Percentiles rank a stretch among this genome's conserved stretches.
These are phyloP conservation scores for Glomus cerebriforme DNA, from an alignment of 192 early-diverging fungal species.

Conservation along the genomic window DNA sequence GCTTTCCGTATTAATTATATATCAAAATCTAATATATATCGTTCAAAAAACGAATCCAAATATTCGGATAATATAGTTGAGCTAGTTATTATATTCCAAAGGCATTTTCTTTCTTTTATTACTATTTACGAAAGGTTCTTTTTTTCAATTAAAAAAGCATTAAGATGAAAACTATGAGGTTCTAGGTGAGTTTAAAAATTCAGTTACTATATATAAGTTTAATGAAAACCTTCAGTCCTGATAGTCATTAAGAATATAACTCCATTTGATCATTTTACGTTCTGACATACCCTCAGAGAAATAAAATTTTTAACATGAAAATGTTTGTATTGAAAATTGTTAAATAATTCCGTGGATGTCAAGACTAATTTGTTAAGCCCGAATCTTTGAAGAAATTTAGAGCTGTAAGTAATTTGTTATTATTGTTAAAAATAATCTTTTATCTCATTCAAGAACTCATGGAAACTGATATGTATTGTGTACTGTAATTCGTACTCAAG, in stretches of 20 bases:
- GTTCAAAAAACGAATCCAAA: no score
- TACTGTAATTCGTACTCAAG: constrained; percentile 95
- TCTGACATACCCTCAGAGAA: constrained; percentile 79
- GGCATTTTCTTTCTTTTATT: no score
- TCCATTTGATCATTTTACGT: constrained; percentile 84
- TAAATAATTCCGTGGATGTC: no score
- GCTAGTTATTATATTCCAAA: no score
- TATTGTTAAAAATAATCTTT: constrained; percentile 28
- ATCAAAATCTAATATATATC: no score
- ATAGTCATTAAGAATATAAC: constrained; percentile 93
- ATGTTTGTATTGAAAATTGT: constrained; percentile 47
- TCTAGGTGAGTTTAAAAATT: constrained; percentile 64
- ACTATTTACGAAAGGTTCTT: no score
- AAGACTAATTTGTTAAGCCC: constrained; percentile 68
- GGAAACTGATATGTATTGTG: constrained; percentile 99
- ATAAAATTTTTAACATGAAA: constrained; percentile 88
- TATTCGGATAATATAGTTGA: no score
- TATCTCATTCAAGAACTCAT: constrained; percentile 98
- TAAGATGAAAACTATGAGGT: constrained; percentile 73
- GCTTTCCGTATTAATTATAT: no score
- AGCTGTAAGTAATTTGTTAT: constrained; percentile 61
- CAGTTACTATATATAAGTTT: neutral
- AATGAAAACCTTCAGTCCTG: constrained; percentile 55
- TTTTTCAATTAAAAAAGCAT: neutral
- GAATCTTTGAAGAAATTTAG: constrained; percentile 77